Evolutionary conservation across 2,329 filamentous ascomycete genomes (phyloP), one percentile per base, ranked within the genome.

Genomic region (Curvularia eragrostidis): DNA sequence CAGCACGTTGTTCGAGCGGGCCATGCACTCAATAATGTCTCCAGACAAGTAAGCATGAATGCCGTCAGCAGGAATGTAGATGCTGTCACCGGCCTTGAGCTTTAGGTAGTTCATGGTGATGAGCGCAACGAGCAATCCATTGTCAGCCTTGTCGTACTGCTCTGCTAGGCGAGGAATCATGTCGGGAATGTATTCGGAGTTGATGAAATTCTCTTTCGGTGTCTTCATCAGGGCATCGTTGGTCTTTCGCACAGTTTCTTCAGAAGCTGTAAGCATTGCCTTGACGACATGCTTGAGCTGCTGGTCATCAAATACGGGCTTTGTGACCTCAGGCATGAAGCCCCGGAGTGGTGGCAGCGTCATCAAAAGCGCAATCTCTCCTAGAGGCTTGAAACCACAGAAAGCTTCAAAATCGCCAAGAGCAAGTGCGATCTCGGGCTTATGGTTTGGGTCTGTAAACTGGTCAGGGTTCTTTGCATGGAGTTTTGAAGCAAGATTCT

Each of bases 1-100:
- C 48, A 93, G 80, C 1, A 93, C 89, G 56, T 91, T 91, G 78
- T 92, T 88, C 19, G 83, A 87, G 7, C 89, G 83, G 1, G 89
- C 89, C 89, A 92, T 92, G 76, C 89, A 91, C 74, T 92, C 89
- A 65, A 92, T 86, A 50, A 92, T 91, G 70, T 91, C 86, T 3
- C 90, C 90, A 3, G 83, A 83, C 0, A 92, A 79, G 69, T 91
- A 92, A 0, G 89, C 89, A 69, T 92, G 89, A 52, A 91, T 89
- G 4, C 88, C 89, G 63, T 91, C 89, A 0, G 88, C 88, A 0
- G 89, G 89, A 15, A 92, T 88, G 71, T 85, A 91, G 50, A 92
- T 82, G 8, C 85, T 84, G 50, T 91, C 85, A 15, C 89, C 89
- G 0, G 88, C 82, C 19, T 85, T 77, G 8, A 93, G 82, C 1